A percentile compares a stretch with the other conserved stretches of the same genome.
Conservation (phyloP, 768 basidiomycete species). For the Lactarius pseudohatsudake region DNA sequence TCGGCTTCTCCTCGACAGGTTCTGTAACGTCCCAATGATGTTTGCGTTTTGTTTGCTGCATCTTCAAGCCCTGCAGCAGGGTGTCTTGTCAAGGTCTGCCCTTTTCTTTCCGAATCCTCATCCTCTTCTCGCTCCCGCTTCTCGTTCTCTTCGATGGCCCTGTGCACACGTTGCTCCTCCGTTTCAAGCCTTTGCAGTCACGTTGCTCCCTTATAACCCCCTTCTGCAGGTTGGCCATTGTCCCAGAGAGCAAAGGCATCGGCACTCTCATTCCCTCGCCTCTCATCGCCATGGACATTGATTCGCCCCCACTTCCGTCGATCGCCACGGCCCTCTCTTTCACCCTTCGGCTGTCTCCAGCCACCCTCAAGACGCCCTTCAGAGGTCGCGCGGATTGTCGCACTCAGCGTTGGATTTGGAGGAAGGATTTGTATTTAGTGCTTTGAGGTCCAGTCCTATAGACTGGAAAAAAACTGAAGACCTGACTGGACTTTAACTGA, state of each 20-base stretch:
- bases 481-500: too few species aligned
- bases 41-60: conserved; percentile 67
- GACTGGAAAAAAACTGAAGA: too few species aligned
- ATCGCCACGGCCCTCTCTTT: too few species aligned
- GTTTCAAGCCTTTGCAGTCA: conserved; percentile 85
- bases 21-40: conserved; percentile 76
- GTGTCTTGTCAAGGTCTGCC: conserved; percentile 90
- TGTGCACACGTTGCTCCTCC: conserved; percentile 82
- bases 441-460: too few species aligned
- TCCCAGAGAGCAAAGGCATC: conserved; percentile 72
- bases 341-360: too few species aligned
- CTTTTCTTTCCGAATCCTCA: too few species aligned
- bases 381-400: too few species aligned
- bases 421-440: too few species aligned
- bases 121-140: conserved; percentile 68
- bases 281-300: too few species aligned
- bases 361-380: too few species aligned
- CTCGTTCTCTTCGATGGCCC: conserved; percentile 88
- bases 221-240: conserved; percentile 71
- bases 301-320: too few species aligned
- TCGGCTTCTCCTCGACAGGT: conserved; percentile 58
- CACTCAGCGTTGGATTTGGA: too few species aligned
- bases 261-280: conserved; percentile 75
- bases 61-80: conserved; percentile 77
- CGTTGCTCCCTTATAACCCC: conserved; percentile 97